These are phyloP conservation scores for Eucalyptus marginata DNA, from an alignment of 345 rosid genomes.

Conservation along the genomic window DNA sequence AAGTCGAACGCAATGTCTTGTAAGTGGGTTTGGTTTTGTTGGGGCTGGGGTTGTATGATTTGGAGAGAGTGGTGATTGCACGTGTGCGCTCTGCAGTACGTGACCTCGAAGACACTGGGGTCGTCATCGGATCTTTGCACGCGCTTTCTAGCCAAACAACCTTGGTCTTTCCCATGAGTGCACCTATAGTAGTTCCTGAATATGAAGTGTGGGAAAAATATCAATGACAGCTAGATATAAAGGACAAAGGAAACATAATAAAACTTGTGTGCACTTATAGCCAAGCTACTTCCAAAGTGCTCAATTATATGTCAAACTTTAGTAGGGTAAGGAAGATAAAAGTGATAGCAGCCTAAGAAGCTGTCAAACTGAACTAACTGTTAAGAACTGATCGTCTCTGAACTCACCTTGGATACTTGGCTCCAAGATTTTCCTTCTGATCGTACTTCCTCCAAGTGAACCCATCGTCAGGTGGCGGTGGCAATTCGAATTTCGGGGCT, in stretches of 20 bases:
- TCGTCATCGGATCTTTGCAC: slow-evolving; percentile 23
- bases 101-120: slow-evolving; percentile 10
- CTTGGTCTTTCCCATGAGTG: not conserved
- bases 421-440: slow-evolving; percentile 72
- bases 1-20: slow-evolving; percentile 2
- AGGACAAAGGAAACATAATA: not conserved
- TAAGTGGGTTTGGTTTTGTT: not conserved
- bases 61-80: not conserved
- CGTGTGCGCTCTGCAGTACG: slow-evolving; percentile 11
- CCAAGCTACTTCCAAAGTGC: not conserved
- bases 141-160: slow-evolving; percentile 23
- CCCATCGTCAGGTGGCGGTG: slow-evolving; percentile 66
- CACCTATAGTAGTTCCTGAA: slow-evolving; percentile 16
- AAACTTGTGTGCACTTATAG: not conserved
- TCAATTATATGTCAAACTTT: not conserved
- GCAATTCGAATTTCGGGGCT: slow-evolving; percentile 14
- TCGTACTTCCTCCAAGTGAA: slow-evolving; percentile 90
- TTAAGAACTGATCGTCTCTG: not conserved
- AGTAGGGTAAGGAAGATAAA: not conserved
- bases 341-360: not conserved
- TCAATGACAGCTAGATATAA: not conserved
- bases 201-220: not conserved
- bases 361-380: not conserved
- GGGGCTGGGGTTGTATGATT: not conserved
- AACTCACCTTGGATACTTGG: slow-evolving; percentile 55